Evolutionary conservation across 345 rosid species (phyloP).

Genomic region (Brassica carinata): DNA sequence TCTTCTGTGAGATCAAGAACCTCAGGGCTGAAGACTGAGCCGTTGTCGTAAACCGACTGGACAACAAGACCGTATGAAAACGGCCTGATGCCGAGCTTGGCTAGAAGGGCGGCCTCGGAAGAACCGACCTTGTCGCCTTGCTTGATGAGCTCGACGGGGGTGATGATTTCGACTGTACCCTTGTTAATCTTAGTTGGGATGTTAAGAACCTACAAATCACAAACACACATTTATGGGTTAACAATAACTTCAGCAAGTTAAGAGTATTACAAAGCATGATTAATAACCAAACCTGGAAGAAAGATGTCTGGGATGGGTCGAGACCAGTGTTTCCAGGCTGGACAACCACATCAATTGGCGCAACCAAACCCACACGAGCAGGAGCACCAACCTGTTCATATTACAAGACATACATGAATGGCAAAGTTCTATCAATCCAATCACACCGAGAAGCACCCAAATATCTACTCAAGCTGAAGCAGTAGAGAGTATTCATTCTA

Average conservation of each 20-base stretch:
- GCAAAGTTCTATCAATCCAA: neutral
- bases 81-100: constrained; percentile 77
- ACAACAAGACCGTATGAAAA: constrained; percentile 87
- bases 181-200: constrained; percentile 85
- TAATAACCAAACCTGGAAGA: constrained; percentile 69
- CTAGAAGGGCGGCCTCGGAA: constrained; percentile 76
- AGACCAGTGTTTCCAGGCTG: constrained; percentile 99
- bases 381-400: constrained; percentile 90
- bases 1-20: constrained; percentile 89
- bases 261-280: neutral
- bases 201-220: constrained; percentile 57
- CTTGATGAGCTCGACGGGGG: constrained; percentile 81
- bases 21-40: constrained; percentile 92
- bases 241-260: neutral
- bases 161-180: constrained; percentile 81
- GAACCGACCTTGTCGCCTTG: constrained; percentile 85
- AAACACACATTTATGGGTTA: neutral
- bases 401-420: neutral
- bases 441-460: neutral
- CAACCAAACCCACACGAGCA: constrained; percentile 97
- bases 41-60: constrained; percentile 71
- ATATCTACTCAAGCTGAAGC: neutral
- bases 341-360: constrained; percentile 94
- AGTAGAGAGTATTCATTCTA: neutral
- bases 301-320: constrained; percentile 97